Base-by-base conservation (phyloP, 2,329 filamentous ascomycete genomes). In the Aspergillus awamori region DNA sequence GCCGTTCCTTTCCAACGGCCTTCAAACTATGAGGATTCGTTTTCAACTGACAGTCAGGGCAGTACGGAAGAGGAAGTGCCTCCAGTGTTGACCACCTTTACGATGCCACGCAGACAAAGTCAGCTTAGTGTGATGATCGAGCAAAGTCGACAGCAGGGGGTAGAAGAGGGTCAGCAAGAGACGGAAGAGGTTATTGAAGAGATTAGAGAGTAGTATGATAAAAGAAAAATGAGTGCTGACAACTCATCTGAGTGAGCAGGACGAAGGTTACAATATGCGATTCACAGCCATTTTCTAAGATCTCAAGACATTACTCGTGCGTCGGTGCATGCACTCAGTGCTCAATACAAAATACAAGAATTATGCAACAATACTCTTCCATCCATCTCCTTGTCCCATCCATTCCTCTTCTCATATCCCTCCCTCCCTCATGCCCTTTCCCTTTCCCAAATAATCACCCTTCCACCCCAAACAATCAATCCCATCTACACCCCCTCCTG, bases 401-500 rank as follows among this genome's bases (percentile, higher is more conserved):
- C 11, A 10, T 28, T 33, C n/a, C 26, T 28, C 15, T 24, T 30
- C 45, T 24, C 39, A 5, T 0, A 15, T 13, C 8, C 24, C 24
- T 30, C 26, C 47, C 2, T 2, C 5, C 22, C 13, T 30, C 47
- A 55, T 8, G 6, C 20, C 26, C 28, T 20, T 8, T 13, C 8
- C 28, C 49, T 7, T 38, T n/a, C 30, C 8, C 7, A n/a, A 11
- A 8, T 2, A 36, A 22, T 10, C 39, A 43, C 52, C 22, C 5
- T 5, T 5, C 11, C 4, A 17, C n/a, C 36, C 22, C 3, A 22
- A 10, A 8, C 4, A 33, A 24, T 6, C 20, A 45, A 22, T 13
- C 22, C 24, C 36, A 15, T 8, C 38, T 56, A 66, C 62, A 52
- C 68, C 69, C 71, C 69, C 66, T 69, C 69, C 56, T 62, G 68